Base-by-base conservation (phyloP, 2,329 filamentous ascomycete species). In the Fusarium succisae region DNA sequence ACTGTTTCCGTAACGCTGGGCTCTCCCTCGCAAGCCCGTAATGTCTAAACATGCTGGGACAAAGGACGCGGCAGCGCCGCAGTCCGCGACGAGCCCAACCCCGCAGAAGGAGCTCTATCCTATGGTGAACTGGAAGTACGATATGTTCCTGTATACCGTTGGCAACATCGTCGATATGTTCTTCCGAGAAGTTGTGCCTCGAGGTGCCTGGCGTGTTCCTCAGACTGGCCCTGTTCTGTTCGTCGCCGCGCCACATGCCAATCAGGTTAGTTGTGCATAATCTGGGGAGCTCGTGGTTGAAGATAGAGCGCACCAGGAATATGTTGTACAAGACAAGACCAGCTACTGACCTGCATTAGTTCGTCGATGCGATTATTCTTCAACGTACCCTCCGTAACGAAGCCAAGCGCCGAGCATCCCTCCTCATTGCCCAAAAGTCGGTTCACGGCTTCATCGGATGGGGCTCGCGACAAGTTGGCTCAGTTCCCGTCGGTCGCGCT, bases 111-210 rank as follows among this genome's bases (percentile, higher is more conserved):
- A 92, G 81, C 84, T 90, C 50, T 90, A 91, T 76, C 90, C 90
- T 59, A 93, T 93, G 91, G 91, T 90, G 78, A 88, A 90, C 76
- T 93, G 89, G 87, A 91, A 92, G 74, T 95, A 95, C 82, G 93
- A 95, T 84, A 87, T 91, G 67, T 93, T 95, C 79, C 87, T 95
- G 38, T 94, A 93, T 88, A 87, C 88, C 55, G 92, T 95, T 81
- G 93, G 92, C 47, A 90, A 98, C 73, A 87, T 98, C 59, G 91
- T 97, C 75, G 96, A 99, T 83, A 91, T 98, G 76, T 99, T 99
- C 90, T 99, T 99, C 87, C 92, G 96, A 77, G 96, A 99, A 84
- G 94, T 99, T 22, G 95, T 98, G 81, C 96, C 96, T 18, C 90
- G 96, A 74, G 95, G 95, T 76, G 94, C 95, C 72, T 99, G 96